Conservation (phyloP, 305 asterid species). For the Fraxinus angustifolia region DNA sequence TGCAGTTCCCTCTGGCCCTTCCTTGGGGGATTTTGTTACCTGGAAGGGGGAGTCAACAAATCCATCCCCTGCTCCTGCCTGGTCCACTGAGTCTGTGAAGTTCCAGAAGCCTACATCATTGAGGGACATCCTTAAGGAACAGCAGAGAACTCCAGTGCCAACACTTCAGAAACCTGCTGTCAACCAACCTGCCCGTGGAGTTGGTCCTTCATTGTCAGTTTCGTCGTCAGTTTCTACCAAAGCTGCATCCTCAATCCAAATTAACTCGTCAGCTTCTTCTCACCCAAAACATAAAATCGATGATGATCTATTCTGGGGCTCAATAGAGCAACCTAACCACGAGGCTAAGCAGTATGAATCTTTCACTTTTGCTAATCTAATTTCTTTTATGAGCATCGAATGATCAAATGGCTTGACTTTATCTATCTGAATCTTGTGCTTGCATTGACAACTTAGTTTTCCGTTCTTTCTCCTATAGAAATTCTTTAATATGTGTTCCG, state of each 20-base stretch:
- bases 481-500: not conserved
- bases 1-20: conserved; percentile 72
- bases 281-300: conserved; percentile 53
- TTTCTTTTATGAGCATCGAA: not conserved
- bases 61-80: conserved; percentile 65
- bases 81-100: conserved; percentile 71
- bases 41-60: conserved; percentile 70
- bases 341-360: conserved; percentile 60
- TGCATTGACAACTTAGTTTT: not conserved
- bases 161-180: conserved; percentile 49
- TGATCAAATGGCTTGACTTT: not conserved
- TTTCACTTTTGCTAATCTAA: conserved; percentile 15
- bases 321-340: conserved; percentile 59
- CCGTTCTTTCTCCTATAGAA: not conserved
- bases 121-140: conserved; percentile 83
- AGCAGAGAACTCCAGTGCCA: conserved; percentile 53
- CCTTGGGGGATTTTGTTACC: conserved; percentile 75
- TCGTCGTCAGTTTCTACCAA: conserved; percentile 52
- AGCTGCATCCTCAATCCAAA: conserved; percentile 44
- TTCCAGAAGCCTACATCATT: conserved; percentile 55
- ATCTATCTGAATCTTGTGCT: not conserved
- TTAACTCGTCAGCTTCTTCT: conserved; percentile 38
- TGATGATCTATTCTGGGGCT: conserved; percentile 87
- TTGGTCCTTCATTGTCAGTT: conserved; percentile 54
- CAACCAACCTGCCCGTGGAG: conserved; percentile 45